Evolutionary conservation across 1,284 basidiomycete genomes (phyloP), one percentile per base, ranked within the genome.

Genomic region (Apiotrichum montevideense): DNA sequence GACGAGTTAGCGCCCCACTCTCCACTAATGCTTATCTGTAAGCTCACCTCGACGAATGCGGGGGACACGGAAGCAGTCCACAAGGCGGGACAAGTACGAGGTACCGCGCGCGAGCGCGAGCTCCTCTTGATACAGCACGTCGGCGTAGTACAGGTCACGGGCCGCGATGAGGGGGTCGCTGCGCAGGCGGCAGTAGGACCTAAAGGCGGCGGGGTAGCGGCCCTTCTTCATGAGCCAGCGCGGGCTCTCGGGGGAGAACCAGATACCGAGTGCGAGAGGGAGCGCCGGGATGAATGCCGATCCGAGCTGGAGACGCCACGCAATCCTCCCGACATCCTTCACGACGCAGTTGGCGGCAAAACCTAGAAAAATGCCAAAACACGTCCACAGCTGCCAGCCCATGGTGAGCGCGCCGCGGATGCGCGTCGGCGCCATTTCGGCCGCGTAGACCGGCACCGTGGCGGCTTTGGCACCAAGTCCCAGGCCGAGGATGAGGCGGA

Each of bases 161-260:
- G 87, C 86, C 6, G 89, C 88, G 66, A 88, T 85, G 14, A 91
- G 72, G 8, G 77, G 77, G 55, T 80, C 80, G 72, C 82, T 78
- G 21, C 88, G 83, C 0, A 91, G 80, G 11, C 82, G 80, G 34
- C 75, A 72, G 11, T 90, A 78, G 3, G 86, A 84, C 4, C 80
- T 66, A 66, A 80, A 87, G 0, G 87, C 88, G 35, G 86, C 74
- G 5, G 75, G 73, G 63, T 87, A 84, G 10, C 84, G 81, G 39
- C 82, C 82, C 68, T 86, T 86, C 57, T 79, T 79, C 65, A 88
- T 82, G 35, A 85, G 77, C 87, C 87, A 89, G 69, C 85, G 81
- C 3, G 86, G 86, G 0, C 82, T 83, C 70, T 72, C 65, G 69
- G 70, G 68, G 63, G 80, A 83, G 65, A 82, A 81, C 66, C 76